Base-by-base conservation (phyloP, 345 rosid species). In the Microthlaspi erraticum region DNA sequence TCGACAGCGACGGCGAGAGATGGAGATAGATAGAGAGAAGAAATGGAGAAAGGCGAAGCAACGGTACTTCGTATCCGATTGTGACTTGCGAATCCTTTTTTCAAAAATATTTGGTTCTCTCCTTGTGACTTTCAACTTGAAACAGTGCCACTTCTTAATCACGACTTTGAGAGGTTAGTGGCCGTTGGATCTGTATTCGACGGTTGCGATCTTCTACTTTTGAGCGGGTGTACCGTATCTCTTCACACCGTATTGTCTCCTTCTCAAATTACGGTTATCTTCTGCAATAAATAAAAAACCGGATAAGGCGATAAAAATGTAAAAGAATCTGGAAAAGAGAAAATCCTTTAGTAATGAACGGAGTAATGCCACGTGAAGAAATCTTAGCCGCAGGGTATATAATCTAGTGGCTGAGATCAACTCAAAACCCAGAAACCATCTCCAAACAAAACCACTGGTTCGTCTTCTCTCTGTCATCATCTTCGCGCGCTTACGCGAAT, bases 1-100 rank as follows among this genome's bases (percentile, higher is more conserved):
- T 39, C 64, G 36, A 38, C 23, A 63, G 48, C 77, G 80, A 74
- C 58, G 57, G 63, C 32, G 68, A 45, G 61, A 12, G 71, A 33
- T 36, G 62, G 53, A 51, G 60, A 52, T 12, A 46, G 20, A 8
- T 33, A 31, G 8, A 31, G n/a, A 16, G 43, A n/a, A 23, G 10
- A 10, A 5, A 56, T 14, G 64, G 49, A 54, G 55, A 34, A 64
- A 65, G 16, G 39, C 3, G 10, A 34, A 48, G 51, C 10, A 65
- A 52, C 31, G 18, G 43, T 64, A 16, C 42, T 23, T 42, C 45
- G 66, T 56, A 64, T 73, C 44, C 44, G 60, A 57, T 59, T 50
- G 66, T 76, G 59, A 76, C 74, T 76, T 68, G 75, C 73, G 73
- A 74, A 74, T 74, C 69, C 70, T 68, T 62, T 75, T 69, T 69